Evolutionary conservation across 2,329 filamentous ascomycete genomes (phyloP).

Genomic region (Dothideomycetes sp.): DNA sequence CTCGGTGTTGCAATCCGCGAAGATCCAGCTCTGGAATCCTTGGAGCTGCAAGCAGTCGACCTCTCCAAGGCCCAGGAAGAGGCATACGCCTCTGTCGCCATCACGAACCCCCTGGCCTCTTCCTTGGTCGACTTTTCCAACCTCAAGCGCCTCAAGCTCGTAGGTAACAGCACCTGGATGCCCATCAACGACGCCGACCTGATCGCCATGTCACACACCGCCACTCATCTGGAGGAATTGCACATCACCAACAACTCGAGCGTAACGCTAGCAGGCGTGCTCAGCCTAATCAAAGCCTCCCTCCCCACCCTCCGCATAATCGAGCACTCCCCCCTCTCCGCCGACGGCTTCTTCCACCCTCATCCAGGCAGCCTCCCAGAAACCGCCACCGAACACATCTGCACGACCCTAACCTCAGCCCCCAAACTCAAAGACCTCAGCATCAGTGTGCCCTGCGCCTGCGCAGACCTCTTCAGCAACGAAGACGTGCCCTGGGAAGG

Average conservation of each 20-base stretch:
- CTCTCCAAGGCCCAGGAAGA: constrained; percentile 34
- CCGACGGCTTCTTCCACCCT: constrained; percentile 41
- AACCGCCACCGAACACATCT: constrained; percentile 36
- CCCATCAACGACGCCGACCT: constrained; percentile 41
- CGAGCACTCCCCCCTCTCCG: constrained; percentile 42
- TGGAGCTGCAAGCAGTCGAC: constrained; percentile 41
- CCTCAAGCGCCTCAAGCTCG: constrained; percentile 41
- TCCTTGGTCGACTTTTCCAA: constrained; percentile 39
- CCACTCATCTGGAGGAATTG: constrained; percentile 40
- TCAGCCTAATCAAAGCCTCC: constrained; percentile 40
- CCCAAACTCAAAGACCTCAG: constrained; percentile 37
- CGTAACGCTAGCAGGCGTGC: constrained; percentile 41
- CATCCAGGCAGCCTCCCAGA: constrained; percentile 31
- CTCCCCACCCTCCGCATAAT: constrained; percentile 36
- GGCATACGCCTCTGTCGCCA: constrained; percentile 30
- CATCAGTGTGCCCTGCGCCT: constrained; percentile 37
- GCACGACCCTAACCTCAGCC: constrained; percentile 34
- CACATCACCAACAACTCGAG: constrained; percentile 43
- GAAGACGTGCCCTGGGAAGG: constrained; percentile 32
- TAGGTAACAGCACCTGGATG: constrained; percentile 42
- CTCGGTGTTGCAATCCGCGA: constrained; percentile 28
- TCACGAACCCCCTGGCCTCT: constrained; percentile 29
- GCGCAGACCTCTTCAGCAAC: constrained; percentile 35
- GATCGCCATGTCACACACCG: constrained; percentile 38
- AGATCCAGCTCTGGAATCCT: constrained; percentile 34